Evolutionary conservation across 192 early-diverging fungal species (phyloP).

Genomic region (Pilobolus umbonatus): DNA sequence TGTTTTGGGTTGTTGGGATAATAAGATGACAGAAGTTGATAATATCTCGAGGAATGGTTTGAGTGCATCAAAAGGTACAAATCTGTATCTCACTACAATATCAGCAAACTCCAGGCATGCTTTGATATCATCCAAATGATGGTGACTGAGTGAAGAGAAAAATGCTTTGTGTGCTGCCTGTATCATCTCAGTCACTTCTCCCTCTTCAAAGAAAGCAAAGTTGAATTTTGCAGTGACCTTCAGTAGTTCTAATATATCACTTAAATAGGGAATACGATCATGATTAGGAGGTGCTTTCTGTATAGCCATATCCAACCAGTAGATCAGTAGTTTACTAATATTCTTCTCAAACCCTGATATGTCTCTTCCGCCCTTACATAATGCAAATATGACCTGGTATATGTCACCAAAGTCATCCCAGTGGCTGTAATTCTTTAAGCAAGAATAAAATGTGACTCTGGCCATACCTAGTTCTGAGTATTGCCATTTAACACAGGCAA

Average conservation of each 20-base stretch:
- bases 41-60: slow-evolving; percentile 47
- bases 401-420: slow-evolving; percentile 52
- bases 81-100: slow-evolving; percentile 52
- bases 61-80: slow-evolving; percentile 43
- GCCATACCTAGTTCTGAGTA: slow-evolving; percentile 53
- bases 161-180: slow-evolving; percentile 41
- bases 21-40: slow-evolving; percentile 33
- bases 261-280: slow-evolving; percentile 35
- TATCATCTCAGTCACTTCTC: slow-evolving; percentile 44
- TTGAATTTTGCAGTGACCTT: slow-evolving; percentile 50
- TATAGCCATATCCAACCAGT: slow-evolving; percentile 45
- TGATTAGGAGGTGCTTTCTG: not conserved
- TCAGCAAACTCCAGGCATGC: slow-evolving; percentile 48
- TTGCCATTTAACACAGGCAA: slow-evolving; percentile 51
- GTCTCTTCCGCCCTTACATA: slow-evolving; percentile 53
- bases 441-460: slow-evolving; percentile 48
- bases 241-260: slow-evolving; percentile 44
- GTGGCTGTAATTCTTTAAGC: slow-evolving; percentile 41
- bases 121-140: slow-evolving; percentile 37
- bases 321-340: slow-evolving; percentile 41
- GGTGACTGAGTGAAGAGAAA: slow-evolving; percentile 26
- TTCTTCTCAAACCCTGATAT: slow-evolving; percentile 58
- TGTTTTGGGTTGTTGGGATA: not conserved
- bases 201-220: slow-evolving; percentile 52
- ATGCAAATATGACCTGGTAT: slow-evolving; percentile 39